These are phyloP conservation scores for Lecanoromycetidae sp. DNA, from an alignment of 2,329 filamentous ascomycete genomes.

Conservation along the genomic window DNA sequence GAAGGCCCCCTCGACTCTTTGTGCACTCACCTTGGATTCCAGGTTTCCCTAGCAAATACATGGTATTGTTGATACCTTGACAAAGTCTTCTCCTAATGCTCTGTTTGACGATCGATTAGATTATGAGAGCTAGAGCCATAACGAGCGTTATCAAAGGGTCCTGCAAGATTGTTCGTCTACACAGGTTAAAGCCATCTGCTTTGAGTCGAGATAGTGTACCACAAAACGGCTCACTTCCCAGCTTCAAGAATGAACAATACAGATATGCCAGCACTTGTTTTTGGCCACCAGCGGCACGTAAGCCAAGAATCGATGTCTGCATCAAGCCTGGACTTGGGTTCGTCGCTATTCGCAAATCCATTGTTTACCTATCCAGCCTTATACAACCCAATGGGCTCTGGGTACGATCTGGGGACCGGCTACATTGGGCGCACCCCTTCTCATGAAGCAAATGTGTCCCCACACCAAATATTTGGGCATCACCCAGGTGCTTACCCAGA, in stretches of 20 bases:
- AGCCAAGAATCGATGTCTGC: neutral
- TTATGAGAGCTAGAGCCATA: too few relatives aligned
- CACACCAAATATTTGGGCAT: conserved; percentile 13
- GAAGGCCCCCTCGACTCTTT: too few relatives aligned
- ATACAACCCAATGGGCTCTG: conserved; percentile 4
- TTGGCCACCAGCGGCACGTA: neutral
- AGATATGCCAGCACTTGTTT: neutral
- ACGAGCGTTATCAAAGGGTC: too few relatives aligned
- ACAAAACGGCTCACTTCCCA: too few relatives aligned
- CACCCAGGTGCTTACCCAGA: conserved; percentile 1
- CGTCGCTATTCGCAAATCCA: conserved; percentile 4
- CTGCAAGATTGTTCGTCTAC: too few relatives aligned
- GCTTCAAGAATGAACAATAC: neutral
- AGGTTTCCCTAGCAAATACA: too few relatives aligned
- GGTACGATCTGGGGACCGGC: neutral
- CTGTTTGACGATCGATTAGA: too few relatives aligned
- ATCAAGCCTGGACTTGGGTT: conserved; percentile 3
- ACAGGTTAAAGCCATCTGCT: too few relatives aligned
- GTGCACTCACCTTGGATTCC: too few relatives aligned
- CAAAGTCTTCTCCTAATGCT: too few relatives aligned
- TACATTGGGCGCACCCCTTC: neutral
- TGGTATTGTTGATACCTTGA: too few relatives aligned
- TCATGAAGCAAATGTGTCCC: conserved; percentile 5
- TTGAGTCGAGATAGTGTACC: too few relatives aligned
- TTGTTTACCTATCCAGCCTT: neutral